These are phyloP conservation scores for Nemania sp. DNA, from an alignment of 2,329 filamentous ascomycete species.

Conservation along the genomic window DNA sequence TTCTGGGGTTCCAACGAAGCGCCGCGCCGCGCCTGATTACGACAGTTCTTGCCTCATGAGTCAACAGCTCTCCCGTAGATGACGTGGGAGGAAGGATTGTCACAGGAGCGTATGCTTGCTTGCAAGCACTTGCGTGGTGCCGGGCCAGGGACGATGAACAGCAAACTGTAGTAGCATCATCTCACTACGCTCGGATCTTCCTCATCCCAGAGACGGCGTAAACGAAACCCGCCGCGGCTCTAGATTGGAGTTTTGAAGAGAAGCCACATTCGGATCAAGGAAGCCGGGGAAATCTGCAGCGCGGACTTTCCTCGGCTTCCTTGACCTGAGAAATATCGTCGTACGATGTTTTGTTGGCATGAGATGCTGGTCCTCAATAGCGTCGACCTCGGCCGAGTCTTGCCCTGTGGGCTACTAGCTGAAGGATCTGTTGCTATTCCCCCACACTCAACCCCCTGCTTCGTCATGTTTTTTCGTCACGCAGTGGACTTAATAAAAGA, in stretches of 20 bases:
- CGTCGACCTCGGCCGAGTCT: conserved; percentile 9
- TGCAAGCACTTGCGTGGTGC: conserved; percentile 20
- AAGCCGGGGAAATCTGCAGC: conserved; percentile 15
- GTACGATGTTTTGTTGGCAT: conserved; percentile 31
- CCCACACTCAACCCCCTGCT: conserved; percentile 19
- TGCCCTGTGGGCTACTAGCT: conserved; percentile 16
- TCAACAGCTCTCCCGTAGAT: conserved; percentile 7
- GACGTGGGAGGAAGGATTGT: conserved; percentile 20
- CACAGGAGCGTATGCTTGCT: conserved; percentile 6
- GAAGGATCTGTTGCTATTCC: conserved; percentile 7
- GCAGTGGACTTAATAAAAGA: conserved; percentile 27
- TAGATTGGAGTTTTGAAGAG: conserved; percentile 29
- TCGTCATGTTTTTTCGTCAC: conserved; percentile 21
- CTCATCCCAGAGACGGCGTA: conserved; percentile 14
- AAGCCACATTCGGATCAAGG: conserved; percentile 23
- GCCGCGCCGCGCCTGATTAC: conserved; percentile 38
- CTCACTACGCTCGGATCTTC: conserved; percentile 38
- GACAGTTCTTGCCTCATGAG: background rate
- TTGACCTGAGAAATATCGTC: conserved; percentile 1
- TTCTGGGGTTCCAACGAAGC: conserved; percentile 32
- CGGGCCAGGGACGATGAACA: conserved; percentile 31
- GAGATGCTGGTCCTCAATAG: conserved; percentile 38
- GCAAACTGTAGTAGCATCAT: conserved; percentile 35
- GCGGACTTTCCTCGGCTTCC: conserved; percentile 8
- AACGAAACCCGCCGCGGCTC: conserved; percentile 22